Conservation (phyloP, 257 asterid genomes). For the Penstemon davidsonii region DNA sequence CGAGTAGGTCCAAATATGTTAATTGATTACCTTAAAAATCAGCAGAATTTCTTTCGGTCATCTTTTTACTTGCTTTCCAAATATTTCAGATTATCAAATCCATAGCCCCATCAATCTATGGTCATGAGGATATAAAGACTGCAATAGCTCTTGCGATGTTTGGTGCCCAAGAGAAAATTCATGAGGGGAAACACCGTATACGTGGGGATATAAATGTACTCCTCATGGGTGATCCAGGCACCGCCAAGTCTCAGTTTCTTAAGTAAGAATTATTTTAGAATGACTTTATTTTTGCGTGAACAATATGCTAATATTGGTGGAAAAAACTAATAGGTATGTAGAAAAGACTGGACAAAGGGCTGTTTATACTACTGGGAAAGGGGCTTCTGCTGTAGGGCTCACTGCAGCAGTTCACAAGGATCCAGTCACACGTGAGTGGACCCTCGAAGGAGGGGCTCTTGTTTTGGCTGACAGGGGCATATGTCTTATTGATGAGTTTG, state of each 20-base stretch:
- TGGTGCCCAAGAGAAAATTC: constrained; percentile 98
- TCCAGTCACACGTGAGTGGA: constrained; percentile 98
- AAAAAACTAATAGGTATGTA: constrained; percentile 55
- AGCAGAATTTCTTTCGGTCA: neutral
- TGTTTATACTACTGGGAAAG: constrained; percentile 98
- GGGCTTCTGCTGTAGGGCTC: constrained; percentile 99
- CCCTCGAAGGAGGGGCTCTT: constrained; percentile 99
- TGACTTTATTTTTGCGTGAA: constrained; percentile 23
- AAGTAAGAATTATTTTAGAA: constrained; percentile 53
- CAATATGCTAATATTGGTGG: constrained; percentile 22
- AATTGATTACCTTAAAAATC: neutral
- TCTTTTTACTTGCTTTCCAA: constrained; percentile 8
- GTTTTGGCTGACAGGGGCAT: constrained; percentile 99
- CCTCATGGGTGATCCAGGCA: constrained; percentile 97
- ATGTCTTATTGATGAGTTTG: constrained; percentile 97
- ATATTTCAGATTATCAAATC: constrained; percentile 72
- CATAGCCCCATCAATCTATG: constrained; percentile 96
- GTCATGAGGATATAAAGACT: constrained; percentile 95
- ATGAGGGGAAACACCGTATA: constrained; percentile 87
- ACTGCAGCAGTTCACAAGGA: constrained; percentile 99
- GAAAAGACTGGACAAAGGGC: constrained; percentile 98
- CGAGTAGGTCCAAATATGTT: constrained; percentile 48
- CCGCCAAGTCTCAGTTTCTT: constrained; percentile 98
- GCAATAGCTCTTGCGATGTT: constrained; percentile 97
- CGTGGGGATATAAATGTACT: constrained; percentile 96